phyloP scores from a whole-genome alignment of 352 stramenopile species.

The Pythium rishiriense region DNA sequence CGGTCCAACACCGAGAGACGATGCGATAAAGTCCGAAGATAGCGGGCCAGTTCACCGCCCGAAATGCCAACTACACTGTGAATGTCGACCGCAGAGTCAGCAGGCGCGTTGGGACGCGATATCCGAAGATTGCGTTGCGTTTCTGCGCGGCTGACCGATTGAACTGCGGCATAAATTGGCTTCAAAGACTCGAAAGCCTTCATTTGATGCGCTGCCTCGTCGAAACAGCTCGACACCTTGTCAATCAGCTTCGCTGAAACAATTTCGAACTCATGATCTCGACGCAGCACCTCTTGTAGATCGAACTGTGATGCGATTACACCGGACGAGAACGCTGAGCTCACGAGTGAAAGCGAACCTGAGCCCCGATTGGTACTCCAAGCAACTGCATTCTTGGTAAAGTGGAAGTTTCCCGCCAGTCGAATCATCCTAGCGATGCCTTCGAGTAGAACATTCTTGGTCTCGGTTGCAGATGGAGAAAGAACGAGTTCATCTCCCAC shows the following conservation, averaged over 20 bases:
- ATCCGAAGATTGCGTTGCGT: slow-evolving; percentile 22
- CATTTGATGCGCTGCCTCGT: slow-evolving; percentile 54
- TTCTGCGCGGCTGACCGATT: slow-evolving; percentile 31
- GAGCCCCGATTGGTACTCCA: slow-evolving; percentile 57
- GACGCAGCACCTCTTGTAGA: slow-evolving; percentile 48
- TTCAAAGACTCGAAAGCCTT: slow-evolving; percentile 56
- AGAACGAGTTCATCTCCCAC: slow-evolving; percentile 40
- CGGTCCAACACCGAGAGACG: slow-evolving; percentile 44
- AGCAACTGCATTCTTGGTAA: slow-evolving; percentile 55
- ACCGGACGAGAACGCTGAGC: slow-evolving; percentile 34
- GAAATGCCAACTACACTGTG: slow-evolving; percentile 37
- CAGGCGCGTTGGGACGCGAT: background rate
- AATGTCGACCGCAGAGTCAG: slow-evolving; percentile 19
- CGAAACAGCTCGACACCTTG: slow-evolving; percentile 46
- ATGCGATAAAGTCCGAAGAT: slow-evolving; percentile 40
- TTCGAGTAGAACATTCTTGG: slow-evolving; percentile 55
- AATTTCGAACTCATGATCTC: slow-evolving; percentile 41
- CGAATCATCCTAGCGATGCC: slow-evolving; percentile 51
- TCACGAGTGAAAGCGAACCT: slow-evolving; percentile 35
- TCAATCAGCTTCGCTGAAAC: slow-evolving; percentile 34
- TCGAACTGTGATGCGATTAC: slow-evolving; percentile 37
- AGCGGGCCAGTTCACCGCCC: slow-evolving; percentile 41
- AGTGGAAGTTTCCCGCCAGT: slow-evolving; percentile 61
- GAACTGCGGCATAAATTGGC: slow-evolving; percentile 47
- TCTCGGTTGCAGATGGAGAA: slow-evolving; percentile 45